Base-by-base conservation (phyloP, 2,329 filamentous ascomycete species). In the Pseudocercospora pini-densiflorae region DNA sequence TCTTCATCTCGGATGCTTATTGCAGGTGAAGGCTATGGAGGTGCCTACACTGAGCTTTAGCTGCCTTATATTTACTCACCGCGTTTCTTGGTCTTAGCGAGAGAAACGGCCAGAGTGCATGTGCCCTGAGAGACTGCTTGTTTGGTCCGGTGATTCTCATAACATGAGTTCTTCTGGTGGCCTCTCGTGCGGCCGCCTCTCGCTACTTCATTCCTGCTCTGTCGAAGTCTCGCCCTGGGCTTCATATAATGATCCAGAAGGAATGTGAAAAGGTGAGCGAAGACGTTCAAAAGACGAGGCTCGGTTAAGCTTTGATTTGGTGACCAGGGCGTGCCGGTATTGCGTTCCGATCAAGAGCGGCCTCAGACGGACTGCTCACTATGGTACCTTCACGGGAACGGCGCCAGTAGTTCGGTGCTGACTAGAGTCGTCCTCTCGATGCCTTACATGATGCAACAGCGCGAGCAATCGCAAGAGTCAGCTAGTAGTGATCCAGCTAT, bases 381-480 rank as follows among this genome's bases (percentile, higher is more conserved):
- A 33, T 27, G 24, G 24, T 54, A 29, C 14, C 51, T n/a, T 54
- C 31, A 16, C 51, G 51, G 51, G 51, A 31, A 21, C 51, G 51
- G 51, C 51, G 51, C 36, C 51, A 54, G 21, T 31, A 54, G 51
- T 54, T 54, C 16, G 51, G 2, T 14, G 51, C 51, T n/a, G 16
- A 55, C 51, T 31, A 27, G 47, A 51, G 7, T 51, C 47, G 19
- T 51, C n/a, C n/a, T 12, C 51, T 55, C 51, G 57, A 59, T 59
- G 57, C 57, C 57, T 29, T 59, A 59, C 24, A 59, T 59, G 57
- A 45, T 47, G 33, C 57, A 33, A 23, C 19, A 45, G 33, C 57
- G 57, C 57, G 57, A 47, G 57, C 57, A 45, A 45, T 59, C 57
- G 57, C 57, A 59, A 24, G 33, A 59, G 16, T 59, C 57, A 43